Conservation (phyloP, 176 grass and related monocot species). For the Guadua angustifolia region DNA sequence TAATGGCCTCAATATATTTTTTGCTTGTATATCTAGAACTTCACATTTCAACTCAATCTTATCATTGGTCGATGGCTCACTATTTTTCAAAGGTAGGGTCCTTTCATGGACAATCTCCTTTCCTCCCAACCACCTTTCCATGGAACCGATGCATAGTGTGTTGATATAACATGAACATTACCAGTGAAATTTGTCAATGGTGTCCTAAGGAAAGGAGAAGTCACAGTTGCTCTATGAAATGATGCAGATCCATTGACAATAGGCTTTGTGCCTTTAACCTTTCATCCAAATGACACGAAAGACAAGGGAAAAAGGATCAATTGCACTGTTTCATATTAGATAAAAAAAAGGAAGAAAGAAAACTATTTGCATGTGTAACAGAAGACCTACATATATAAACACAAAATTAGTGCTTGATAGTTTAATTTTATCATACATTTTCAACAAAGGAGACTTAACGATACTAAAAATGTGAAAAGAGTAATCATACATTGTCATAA, state of each 20-base stretch:
- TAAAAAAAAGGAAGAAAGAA: no score
- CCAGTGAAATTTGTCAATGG: conserved; percentile 90
- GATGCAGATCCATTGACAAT: conserved; percentile 93
- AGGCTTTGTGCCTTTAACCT: conserved; percentile 94
- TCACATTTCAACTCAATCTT: conserved; percentile 99
- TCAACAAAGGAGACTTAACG: conserved; percentile 4
- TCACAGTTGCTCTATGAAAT: conserved; percentile 89
- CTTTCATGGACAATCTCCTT: conserved; percentile 91
- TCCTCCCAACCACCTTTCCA: conserved; percentile 97
- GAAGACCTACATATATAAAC: conserved; percentile 23
- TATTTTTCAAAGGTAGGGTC: conserved; percentile 79
- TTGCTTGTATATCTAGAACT: conserved; percentile 90
- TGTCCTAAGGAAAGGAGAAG: conserved; percentile 82
- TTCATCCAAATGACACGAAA: conserved; percentile 43
- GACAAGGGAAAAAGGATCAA: conserved; percentile 27
- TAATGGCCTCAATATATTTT: conserved; percentile 87
- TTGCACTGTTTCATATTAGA: conserved; percentile 35
- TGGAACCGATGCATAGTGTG: conserved; percentile 77
- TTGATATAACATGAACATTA: conserved; percentile 76
- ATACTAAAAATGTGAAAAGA: conserved; percentile 5
- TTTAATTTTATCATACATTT: conserved; percentile 34
- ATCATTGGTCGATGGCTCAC: conserved; percentile 72
- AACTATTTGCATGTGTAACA: conserved; percentile 12
- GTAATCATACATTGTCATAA: conserved; percentile 7
- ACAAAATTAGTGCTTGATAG: conserved; percentile 34